Evolutionary conservation across 495 filamentous ascomycete species (phyloP), one percentile per base, ranked within the genome.

Genomic region (Penicillium fimorum): DNA sequence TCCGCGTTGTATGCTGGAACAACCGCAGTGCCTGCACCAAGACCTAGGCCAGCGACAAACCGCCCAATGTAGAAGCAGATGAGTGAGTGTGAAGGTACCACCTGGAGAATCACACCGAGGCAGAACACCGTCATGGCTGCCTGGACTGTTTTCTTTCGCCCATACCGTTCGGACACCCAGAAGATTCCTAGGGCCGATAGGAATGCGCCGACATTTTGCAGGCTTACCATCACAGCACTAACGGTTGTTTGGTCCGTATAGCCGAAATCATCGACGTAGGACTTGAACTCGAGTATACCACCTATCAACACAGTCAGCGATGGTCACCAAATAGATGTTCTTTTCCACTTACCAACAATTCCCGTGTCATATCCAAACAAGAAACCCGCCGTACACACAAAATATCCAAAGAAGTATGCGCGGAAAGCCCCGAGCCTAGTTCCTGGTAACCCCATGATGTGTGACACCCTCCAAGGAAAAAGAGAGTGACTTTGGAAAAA

Each of bases 1-100:
- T 84, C 82, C 8, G 77, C 73, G 33, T 69, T 76, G 56, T 75
- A 82, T 63, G 81, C 80, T 9, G 83, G 82, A 0, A 83, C 77
- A 13, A 81, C 75, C 0, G 79, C 77, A 0, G 79, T 81, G 3
- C 77, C 76, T 20, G 67, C 75, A 12, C 82, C 83, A 20, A 84
- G 73, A 7, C 82, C 83, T 12, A 86, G 56, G 24, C 82, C 82
- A 2, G 76, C 71, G n/a, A 85, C 68, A 6, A 83, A 70, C 38
- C 82, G 70, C 4, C 70, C 75, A 7, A 70, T 72, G 47, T 81
- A 80, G 61, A 75, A 79, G 29, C 73, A 73, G 5, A 65, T 72
- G 3, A 81, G 59, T 1, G 74, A 76, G 50, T 76, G 70, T 0
- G 74, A 76, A 8, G 74, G 70, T 29, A 72, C 56, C 0, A 73